Evolutionary conservation across 2,329 filamentous ascomycete species (phyloP), one percentile per base, ranked within the genome.

Genomic region (Chaetomiaceae sp.): DNA sequence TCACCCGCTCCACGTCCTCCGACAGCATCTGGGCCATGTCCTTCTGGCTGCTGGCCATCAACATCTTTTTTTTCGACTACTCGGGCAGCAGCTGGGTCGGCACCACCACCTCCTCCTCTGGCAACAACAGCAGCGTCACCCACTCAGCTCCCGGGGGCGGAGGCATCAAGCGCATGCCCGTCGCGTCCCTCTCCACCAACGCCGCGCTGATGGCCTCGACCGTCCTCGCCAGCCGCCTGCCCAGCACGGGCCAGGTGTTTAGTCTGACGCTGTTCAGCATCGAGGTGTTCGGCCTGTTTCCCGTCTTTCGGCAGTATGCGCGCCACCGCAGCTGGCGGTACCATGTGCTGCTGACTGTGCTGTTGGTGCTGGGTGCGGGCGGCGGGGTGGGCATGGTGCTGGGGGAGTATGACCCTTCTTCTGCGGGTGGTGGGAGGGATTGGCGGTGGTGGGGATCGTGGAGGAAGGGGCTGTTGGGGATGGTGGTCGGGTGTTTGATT

Each of bases 1-100:
- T 98, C n/a, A 98, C 93, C 1, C 79, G 79, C 41, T 96, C 90
- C 5, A 97, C 91, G 4, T 91, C 88, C 7, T 86, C 81, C 46
- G 93, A 98, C 73, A 93, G 86, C 35, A 98, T 98, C 63, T 98
- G 93, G 93, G 88, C 93, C 48, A 86, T 98, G 72, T 93, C 88
- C 41, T 90, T 88, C 60, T 93, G 89, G 82, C 76, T 98, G 36
- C 79, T 98, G 52, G 79, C 86, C 59, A 91, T 96, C 68, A 98
- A 98, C 65, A 88, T 97, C 51, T 94, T 95, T 67, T 96, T 94
- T 64, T 97, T 96, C 62, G 93, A 98, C 72, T 98, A 98, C 65
- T 87, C 88, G 10, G 85, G 86, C 33, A 77, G 79, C 38, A 30
- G 38, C 27, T 33, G 74, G 71, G 67, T 79, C 65, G 72, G 32